Percentiles rank a stretch among this genome's conserved stretches.
Conservation (phyloP, 257 asterid genomes). For the Jaltomata sinuosa region DNA sequence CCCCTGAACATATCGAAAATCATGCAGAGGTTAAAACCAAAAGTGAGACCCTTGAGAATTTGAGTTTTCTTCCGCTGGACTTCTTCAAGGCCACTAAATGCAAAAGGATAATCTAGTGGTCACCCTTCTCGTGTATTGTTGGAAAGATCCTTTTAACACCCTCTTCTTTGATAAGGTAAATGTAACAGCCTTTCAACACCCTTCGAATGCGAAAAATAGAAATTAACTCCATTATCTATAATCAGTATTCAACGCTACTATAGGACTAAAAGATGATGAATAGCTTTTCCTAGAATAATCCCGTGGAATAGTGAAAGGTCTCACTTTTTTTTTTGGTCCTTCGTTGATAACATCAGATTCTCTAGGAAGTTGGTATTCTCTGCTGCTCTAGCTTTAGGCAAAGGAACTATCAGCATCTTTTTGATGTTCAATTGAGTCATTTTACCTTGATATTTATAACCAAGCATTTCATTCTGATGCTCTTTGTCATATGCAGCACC, state of each 20-base stretch:
- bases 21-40: not conserved
- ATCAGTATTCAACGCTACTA: not conserved
- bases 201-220: not conserved
- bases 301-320: not conserved
- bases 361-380: not conserved
- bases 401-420: not conserved
- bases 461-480: not conserved
- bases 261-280: not conserved
- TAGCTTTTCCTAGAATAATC: not conserved
- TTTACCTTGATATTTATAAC: not conserved
- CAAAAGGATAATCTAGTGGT: not conserved
- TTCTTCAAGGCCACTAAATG: not conserved
- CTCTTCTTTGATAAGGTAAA: no score
- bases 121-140: not conserved
- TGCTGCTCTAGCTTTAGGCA: not conserved
- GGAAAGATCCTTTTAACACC: not conserved
- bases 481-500: conserved; percentile 30
- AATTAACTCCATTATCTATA: not conserved
- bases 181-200: not conserved
- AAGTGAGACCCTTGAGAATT: not conserved
- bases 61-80: not conserved
- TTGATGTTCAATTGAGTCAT: not conserved
- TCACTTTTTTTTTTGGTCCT: not conserved
- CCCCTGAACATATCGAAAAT: not conserved
- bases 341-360: not conserved